Base-by-base conservation (phyloP, 2,329 filamentous ascomycete species). In the Xylaria sp. region DNA sequence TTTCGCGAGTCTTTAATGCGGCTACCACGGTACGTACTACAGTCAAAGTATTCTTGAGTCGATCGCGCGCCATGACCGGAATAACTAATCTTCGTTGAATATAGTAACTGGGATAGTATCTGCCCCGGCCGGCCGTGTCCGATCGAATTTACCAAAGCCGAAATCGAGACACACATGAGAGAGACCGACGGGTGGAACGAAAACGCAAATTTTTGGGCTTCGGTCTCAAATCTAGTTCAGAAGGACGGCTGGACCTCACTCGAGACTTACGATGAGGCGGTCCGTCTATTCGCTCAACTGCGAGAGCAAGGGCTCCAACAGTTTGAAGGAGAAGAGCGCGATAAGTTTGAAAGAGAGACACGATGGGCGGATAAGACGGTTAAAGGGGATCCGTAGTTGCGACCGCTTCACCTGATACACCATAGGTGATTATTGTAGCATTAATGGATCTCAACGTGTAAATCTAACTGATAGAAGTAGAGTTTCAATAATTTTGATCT, bases 101-200 rank as follows among this genome's bases (percentile, higher is more conserved):
- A 62, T 47, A 62, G 59, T 1, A 39, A 45, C 59, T 62, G 59
- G 59, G 39, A 62, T 48, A n/a, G 45, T 0, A 54, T 62, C 50
- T 54, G 51, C 48, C 48, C 59, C 2, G 50, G 21, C 21, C 48
- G 24, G 48, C 59, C 59, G 21, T 62, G 59, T 54, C 51, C 59
- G 59, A 62, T 62, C 32, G 24, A 62, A 54, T 62, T 62, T 36
- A 62, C 59, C 19, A 42, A 54, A 42, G 59, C 1, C 47, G 59
- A 62, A 30, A 53, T 62, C n/a, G 59, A 42, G 8, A 47, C 47
- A 32, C 59, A 62, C 32, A 39, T 63, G 19, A 34, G 50, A 4
- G 51, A 56, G 21, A 42, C 45, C 11, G 60, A 63, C 21, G 60
- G 60, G 14, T 63, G 60, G 60, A 63, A 63, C 21, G 51, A 63